Conservation (phyloP, 306 rosid genomes). For the Pueraria montana region DNA sequence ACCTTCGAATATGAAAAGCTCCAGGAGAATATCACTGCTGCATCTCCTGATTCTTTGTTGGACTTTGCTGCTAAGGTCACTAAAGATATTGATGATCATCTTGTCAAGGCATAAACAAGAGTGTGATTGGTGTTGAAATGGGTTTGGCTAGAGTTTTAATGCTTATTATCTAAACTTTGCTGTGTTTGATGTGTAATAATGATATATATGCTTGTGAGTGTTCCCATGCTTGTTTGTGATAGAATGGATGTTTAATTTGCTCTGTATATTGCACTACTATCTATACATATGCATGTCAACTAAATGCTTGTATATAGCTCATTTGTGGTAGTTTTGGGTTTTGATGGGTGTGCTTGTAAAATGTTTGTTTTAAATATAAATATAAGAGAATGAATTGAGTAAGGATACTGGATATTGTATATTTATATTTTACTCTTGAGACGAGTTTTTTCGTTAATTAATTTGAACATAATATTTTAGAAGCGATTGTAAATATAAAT, state of each 20-base stretch:
- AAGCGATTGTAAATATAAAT: too few relatives aligned
- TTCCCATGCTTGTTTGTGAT: neutral
- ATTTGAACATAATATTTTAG: too few relatives aligned
- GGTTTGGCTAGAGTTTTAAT: neutral
- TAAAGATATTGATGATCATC: slow-evolving; percentile 47
- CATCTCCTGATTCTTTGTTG: slow-evolving; percentile 28
- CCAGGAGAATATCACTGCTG: slow-evolving; percentile 3
- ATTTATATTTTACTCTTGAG: too few relatives aligned
- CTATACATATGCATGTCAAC: neutral
- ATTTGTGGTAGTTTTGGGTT: neutral
- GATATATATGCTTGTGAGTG: neutral
- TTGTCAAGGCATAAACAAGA: slow-evolving; percentile 12
- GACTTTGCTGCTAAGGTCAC: slow-evolving; percentile 5
- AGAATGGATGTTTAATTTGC: neutral
- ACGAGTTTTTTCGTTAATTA: too few relatives aligned
- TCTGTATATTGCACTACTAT: neutral
- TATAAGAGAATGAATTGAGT: neutral
- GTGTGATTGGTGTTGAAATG: neutral
- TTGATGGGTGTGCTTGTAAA: neutral
- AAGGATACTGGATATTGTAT: too few relatives aligned
- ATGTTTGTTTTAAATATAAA: neutral
- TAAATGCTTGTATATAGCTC: neutral
- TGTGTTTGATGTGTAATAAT: neutral
- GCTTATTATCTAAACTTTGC: neutral
- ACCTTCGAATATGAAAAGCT: slow-evolving; percentile 44